Conservation (phyloP, 192 early-diverging fungal species). For the Coemansia sp. region DNA sequence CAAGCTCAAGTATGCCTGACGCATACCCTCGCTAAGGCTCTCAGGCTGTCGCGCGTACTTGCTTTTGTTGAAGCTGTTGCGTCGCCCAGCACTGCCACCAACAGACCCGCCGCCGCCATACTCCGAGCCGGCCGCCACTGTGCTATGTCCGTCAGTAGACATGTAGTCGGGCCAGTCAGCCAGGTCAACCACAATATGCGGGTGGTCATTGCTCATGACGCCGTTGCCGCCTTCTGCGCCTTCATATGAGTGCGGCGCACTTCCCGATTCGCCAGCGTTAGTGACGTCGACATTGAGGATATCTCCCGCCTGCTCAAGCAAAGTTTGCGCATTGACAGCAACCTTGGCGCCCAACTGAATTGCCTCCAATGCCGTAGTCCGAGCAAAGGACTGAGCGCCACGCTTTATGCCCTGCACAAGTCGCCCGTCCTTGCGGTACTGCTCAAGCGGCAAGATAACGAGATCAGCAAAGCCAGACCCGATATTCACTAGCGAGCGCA, state of each 20-base stretch:
- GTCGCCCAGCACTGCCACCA: conserved; percentile 19
- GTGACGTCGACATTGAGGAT: conserved; percentile 61
- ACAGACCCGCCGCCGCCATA: conserved; percentile 3
- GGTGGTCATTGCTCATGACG: not conserved
- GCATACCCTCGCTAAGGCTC: conserved; percentile 83
- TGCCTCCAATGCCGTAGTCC: conserved; percentile 87
- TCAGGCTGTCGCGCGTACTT: conserved; percentile 86
- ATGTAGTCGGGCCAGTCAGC: conserved; percentile 52
- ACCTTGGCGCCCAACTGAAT: conserved; percentile 85
- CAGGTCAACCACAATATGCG: conserved; percentile 36
- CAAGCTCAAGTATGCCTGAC: conserved; percentile 78
- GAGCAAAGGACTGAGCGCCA: conserved; percentile 87
- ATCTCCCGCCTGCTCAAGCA: conserved; percentile 89
- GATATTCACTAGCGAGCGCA: conserved; percentile 87
- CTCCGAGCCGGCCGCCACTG: conserved; percentile 6
- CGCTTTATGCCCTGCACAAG: conserved; percentile 85
- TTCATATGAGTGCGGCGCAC: conserved; percentile 39
- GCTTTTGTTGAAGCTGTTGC: conserved; percentile 59
- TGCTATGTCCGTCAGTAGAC: conserved; percentile 41
- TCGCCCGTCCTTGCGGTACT: conserved; percentile 90
- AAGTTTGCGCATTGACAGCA: conserved; percentile 84
- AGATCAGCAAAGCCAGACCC: conserved; percentile 91
- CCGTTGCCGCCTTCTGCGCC: conserved; percentile 13
- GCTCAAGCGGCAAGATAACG: conserved; percentile 88
- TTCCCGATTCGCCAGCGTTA: conserved; percentile 33